Conservation (phyloP, 768 basidiomycete genomes). For the Lactifluus volemus region DNA sequence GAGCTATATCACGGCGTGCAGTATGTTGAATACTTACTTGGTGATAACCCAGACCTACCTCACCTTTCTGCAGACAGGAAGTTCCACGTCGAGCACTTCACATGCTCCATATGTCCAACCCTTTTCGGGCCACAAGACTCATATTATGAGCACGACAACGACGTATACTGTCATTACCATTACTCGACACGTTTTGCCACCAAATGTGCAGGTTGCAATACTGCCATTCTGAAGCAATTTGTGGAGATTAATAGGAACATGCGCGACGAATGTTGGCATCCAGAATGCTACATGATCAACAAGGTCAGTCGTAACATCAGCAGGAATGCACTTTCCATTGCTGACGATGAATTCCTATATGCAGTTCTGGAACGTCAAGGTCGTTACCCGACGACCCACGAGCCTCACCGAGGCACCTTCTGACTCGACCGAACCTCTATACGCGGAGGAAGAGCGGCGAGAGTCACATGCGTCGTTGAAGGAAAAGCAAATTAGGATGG, state of each 20-base stretch:
- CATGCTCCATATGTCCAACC: constrained; percentile 92
- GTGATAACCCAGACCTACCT: constrained; percentile 5
- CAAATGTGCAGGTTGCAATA: constrained; percentile 96
- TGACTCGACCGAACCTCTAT: constrained; percentile 37
- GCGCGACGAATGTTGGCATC: constrained; percentile 99
- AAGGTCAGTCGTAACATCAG: constrained; percentile 47
- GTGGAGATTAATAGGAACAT: constrained; percentile 99
- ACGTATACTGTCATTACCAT: constrained; percentile 98
- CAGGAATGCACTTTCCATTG: not conserved
- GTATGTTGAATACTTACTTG: constrained; percentile 40
- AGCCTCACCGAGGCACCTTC: constrained; percentile 34
- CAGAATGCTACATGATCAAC: constrained; percentile 99
- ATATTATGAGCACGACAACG: constrained; percentile 97
- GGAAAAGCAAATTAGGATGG: constrained; percentile 90
- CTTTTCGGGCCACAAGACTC: constrained; percentile 97
- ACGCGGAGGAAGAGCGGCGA: constrained; percentile 67
- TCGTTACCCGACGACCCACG: constrained; percentile 64
- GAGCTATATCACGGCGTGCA: constrained; percentile 99
- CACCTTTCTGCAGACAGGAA: constrained; percentile 73
- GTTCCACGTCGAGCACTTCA: constrained; percentile 99
- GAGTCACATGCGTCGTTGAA: constrained; percentile 75
- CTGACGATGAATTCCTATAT: constrained; percentile 11
- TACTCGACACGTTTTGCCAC: constrained; percentile 98
- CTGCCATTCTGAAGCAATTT: constrained; percentile 97
- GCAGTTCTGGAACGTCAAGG: constrained; percentile 99